These are phyloP conservation scores for Vanrija humicola DNA, from an alignment of 1,284 basidiomycete genomes.

Conservation along the genomic window DNA sequence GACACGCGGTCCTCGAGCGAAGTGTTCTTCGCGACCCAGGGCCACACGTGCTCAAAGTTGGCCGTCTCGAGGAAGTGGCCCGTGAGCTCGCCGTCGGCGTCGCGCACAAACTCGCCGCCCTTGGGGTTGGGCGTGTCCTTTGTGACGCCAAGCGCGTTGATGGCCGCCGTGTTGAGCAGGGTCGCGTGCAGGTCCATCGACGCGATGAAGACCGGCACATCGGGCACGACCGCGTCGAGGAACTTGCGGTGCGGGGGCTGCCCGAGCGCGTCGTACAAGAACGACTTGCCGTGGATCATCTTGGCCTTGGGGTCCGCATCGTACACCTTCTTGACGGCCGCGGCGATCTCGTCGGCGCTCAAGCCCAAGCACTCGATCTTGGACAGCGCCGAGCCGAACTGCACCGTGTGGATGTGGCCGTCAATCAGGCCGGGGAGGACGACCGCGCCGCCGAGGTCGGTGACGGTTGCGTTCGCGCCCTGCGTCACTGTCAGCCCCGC, in stretches of 20 bases:
- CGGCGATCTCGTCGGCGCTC: constrained; percentile 17
- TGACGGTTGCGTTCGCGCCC: background rate
- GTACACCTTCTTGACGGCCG: constrained; percentile 5
- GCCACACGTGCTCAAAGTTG: constrained; percentile 25
- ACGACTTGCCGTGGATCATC: constrained; percentile 22
- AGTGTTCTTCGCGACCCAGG: constrained; percentile 16
- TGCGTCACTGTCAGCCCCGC: background rate
- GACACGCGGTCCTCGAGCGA: constrained; percentile 16
- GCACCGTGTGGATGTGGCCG: constrained; percentile 31
- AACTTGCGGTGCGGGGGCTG: constrained; percentile 14
- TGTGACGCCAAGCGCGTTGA: constrained; percentile 23
- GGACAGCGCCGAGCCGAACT: constrained; percentile 24
- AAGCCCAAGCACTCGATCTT: constrained; percentile 20
- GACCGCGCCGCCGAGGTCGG: constrained; percentile 21
- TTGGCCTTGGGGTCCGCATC: constrained; percentile 6
- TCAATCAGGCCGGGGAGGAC: constrained; percentile 36
- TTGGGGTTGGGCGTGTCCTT: constrained; percentile 20
- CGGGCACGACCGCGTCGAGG: constrained; percentile 26
- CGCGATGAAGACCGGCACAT: constrained; percentile 35
- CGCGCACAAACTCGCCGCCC: constrained; percentile 29
- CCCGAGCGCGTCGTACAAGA: constrained; percentile 26
- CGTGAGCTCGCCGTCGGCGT: constrained; percentile 25
- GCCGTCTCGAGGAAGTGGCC: constrained; percentile 30
- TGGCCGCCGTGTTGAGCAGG: constrained; percentile 31
- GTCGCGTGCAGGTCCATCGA: constrained; percentile 24